These are phyloP conservation scores for Coemansia sp. DNA, from an alignment of 192 early-diverging fungal genomes.

Conservation along the genomic window DNA sequence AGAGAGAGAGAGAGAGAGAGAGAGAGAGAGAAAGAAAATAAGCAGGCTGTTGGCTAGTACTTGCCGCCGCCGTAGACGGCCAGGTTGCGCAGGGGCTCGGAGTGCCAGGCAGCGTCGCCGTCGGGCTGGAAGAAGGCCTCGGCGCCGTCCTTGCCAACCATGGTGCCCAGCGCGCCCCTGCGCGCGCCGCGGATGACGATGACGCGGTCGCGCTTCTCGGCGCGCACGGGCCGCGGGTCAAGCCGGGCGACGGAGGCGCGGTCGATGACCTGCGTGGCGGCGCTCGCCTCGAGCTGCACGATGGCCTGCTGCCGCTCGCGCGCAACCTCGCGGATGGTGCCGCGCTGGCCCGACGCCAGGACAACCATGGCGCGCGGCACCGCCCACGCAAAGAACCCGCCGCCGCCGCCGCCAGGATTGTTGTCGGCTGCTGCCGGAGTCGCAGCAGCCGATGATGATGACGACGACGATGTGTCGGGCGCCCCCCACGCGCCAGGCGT, in stretches of 20 bases:
- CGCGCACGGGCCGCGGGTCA: constrained; percentile 58
- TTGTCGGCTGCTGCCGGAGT: constrained; percentile 44
- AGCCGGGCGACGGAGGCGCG: constrained; percentile 26
- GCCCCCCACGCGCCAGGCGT: constrained; percentile 13
- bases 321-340: constrained; percentile 57
- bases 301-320: constrained; percentile 58
- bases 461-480: constrained; percentile 48
- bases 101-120: constrained; percentile 43
- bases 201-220: constrained; percentile 73
- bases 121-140: constrained; percentile 74
- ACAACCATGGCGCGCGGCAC: constrained; percentile 45
- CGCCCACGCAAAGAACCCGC: constrained; percentile 57
- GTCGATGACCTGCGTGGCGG: constrained; percentile 48
- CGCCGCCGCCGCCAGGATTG: constrained; percentile 48
- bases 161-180: constrained; percentile 61
- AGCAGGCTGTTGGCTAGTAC: constrained; percentile 3
- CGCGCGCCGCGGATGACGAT: constrained; percentile 65
- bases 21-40: constrained; percentile 4
- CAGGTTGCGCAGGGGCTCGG: constrained; percentile 48
- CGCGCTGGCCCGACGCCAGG: constrained; percentile 48
- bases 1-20: constrained; percentile 3
- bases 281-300: constrained; percentile 47
- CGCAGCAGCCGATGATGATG: constrained; percentile 19
- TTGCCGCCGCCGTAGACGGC: constrained; percentile 31
- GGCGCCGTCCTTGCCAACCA: constrained; percentile 72